These are phyloP conservation scores for Decorospora gaudefroyi DNA, from an alignment of 2,329 filamentous ascomycete species.

Conservation along the genomic window DNA sequence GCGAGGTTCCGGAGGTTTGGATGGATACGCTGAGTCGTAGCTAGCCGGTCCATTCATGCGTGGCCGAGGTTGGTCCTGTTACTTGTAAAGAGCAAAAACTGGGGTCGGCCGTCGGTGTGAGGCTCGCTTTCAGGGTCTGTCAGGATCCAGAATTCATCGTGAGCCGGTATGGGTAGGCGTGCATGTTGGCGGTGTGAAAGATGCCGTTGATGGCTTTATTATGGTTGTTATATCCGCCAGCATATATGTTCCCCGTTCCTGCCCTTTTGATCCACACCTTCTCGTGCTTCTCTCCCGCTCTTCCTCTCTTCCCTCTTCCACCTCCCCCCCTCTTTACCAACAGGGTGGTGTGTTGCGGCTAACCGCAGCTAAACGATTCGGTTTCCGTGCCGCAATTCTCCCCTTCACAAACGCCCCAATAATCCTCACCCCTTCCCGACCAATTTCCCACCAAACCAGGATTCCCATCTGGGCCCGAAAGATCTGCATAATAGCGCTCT, in stretches of 20 bases:
- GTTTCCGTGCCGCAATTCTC: conserved; percentile 9
- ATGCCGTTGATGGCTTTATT: no score
- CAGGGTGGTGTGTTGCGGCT: conserved; percentile 9
- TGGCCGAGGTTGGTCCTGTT: conserved; percentile 7
- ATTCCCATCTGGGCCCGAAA: conserved; percentile 13
- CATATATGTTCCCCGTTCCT: no score
- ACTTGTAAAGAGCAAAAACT: conserved; percentile 14
- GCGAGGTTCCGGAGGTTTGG: conserved; percentile 1
- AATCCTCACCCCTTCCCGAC: conserved; percentile 13
- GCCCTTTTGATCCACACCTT: conserved; percentile 3
- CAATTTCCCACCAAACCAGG: conserved; percentile 22
- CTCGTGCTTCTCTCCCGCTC: conserved; percentile 1
- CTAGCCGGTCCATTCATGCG: conserved; percentile 2
- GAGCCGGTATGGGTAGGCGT: conserved; percentile 10
- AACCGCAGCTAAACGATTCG: conserved; percentile 11
- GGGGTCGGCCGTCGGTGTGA: conserved; percentile 16
- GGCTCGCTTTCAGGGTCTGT: conserved; percentile 12
- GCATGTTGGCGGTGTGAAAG: conserved; percentile 17
- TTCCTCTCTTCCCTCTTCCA: neutral
- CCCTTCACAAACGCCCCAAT: conserved; percentile 14
- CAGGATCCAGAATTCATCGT: conserved; percentile 12
- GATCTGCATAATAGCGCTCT: conserved; percentile 18
- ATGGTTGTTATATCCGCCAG: no score
- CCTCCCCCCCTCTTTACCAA: conserved; percentile 1
- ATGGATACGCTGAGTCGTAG: neutral